Conservation (phyloP, 805 yeast species). For the Wickerhamiella shivajii region DNA sequence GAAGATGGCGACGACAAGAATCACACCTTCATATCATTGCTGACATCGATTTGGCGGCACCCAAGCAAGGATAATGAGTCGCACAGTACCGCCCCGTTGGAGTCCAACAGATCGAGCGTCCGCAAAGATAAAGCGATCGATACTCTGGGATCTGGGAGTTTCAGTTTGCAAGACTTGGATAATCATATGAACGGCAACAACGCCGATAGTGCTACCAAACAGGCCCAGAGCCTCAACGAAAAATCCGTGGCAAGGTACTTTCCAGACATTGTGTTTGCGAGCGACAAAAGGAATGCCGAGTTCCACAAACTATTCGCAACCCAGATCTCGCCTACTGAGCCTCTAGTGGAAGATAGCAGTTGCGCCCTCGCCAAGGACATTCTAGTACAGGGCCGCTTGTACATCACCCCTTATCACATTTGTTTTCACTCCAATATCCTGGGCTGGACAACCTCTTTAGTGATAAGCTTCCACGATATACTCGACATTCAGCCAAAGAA, state of each 20-base stretch:
- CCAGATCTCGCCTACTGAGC: constrained; percentile 51
- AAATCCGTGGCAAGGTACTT: constrained; percentile 1
- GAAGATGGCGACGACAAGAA: too few species aligned
- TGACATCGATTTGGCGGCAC: too few species aligned
- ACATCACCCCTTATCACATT: constrained; percentile 58
- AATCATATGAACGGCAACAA: neutral
- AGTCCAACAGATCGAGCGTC: too few species aligned
- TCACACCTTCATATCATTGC: too few species aligned
- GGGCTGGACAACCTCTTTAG: constrained; percentile 80
- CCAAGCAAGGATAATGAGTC: too few species aligned
- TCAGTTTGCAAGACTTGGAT: constrained; percentile 6
- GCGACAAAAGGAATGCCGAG: constrained; percentile 48
- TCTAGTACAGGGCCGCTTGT: constrained; percentile 73
- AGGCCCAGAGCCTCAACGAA: neutral
- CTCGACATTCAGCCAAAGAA: constrained; percentile 60
- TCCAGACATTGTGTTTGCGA: constrained; percentile 29
- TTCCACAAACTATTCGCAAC: constrained; percentile 62
- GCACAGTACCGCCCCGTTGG: too few species aligned
- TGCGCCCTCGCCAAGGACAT: constrained; percentile 86
- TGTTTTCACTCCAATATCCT: constrained; percentile 79
- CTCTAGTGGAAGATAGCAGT: constrained; percentile 69
- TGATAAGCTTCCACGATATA: constrained; percentile 59
- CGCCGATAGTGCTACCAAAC: neutral
- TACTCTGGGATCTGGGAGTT: constrained; percentile 6
- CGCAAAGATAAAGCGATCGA: constrained; percentile 3